A percentile compares a stretch with the other conserved stretches of the same genome.
These are phyloP conservation scores for Caryopteris hybrid DNA, from an alignment of 305 asterid genomes.

Conservation along the genomic window DNA sequence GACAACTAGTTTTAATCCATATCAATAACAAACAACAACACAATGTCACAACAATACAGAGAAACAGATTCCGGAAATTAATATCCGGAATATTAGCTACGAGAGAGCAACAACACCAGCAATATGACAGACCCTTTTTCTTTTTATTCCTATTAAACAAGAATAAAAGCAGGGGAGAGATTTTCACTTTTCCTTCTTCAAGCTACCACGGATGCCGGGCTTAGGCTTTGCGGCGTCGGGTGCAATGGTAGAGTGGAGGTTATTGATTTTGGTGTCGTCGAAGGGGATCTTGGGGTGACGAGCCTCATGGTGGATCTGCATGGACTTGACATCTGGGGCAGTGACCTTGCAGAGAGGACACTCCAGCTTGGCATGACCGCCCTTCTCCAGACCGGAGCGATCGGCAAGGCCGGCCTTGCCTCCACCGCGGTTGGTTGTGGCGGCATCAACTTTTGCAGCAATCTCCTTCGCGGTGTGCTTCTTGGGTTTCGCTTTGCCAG, in stretches of 20 bases:
- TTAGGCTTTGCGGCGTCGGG: constrained; percentile 51
- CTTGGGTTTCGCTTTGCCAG: constrained; percentile 98
- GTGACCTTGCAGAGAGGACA: constrained; percentile 89
- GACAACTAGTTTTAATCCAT: constrained; percentile 7
- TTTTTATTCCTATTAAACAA: not conserved
- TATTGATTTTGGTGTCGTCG: constrained; percentile 66
- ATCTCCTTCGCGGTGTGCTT: constrained; percentile 97
- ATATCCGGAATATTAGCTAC: not conserved
- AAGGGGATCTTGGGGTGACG: constrained; percentile 83
- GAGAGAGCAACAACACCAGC: not conserved
- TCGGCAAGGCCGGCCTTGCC: constrained; percentile 86
- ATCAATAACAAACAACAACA: constrained; percentile 9
- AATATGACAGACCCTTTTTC: not conserved
- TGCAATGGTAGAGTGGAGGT: constrained; percentile 49
- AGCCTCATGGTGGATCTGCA: constrained; percentile 97
- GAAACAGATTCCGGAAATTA: not conserved
- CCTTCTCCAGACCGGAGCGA: constrained; percentile 66
- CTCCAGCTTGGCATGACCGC: constrained; percentile 92
- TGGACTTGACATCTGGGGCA: constrained; percentile 79
- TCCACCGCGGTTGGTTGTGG: constrained; percentile 87
- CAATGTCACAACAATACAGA: constrained; percentile 6
- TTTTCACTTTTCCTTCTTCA: constrained; percentile 52
- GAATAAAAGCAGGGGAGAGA: not conserved
- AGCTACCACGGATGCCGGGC: constrained; percentile 93
- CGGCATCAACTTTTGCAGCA: constrained; percentile 74